Evolutionary conservation across 116 monocot species (phyloP).

Genomic region (Papilionanthe hybrid): DNA sequence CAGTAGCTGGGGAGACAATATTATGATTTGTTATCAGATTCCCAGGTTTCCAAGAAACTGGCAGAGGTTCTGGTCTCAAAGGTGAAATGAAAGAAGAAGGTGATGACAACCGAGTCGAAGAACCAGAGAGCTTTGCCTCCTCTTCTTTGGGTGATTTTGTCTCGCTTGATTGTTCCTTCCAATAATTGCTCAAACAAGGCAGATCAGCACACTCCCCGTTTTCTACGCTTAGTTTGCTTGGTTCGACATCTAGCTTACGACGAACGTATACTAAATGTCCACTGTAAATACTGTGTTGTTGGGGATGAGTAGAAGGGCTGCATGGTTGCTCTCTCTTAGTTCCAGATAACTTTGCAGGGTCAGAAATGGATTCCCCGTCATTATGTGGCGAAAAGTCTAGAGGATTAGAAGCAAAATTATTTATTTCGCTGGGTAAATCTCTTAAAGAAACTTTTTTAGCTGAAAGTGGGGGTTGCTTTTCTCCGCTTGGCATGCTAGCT

Average conservation of each 20-base stretch:
- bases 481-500: constrained; percentile 14
- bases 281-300: constrained; percentile 6
- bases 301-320: constrained; percentile 3
- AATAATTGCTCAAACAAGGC: constrained; percentile 2
- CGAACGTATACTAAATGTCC: constrained; percentile 30
- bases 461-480: constrained; percentile 18
- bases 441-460: constrained; percentile 10
- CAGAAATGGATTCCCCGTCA: background rate
- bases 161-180: constrained; percentile 5
- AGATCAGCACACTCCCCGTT: background rate
- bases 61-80: background rate
- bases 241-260: constrained; percentile 15
- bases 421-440: constrained; percentile 13
- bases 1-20: constrained; percentile 4
- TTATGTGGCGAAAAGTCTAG: constrained; percentile 7
- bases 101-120: background rate
- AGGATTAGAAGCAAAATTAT: constrained; percentile 10
- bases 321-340: constrained; percentile 19
- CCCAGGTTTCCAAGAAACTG: background rate
- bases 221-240: background rate
- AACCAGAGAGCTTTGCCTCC: background rate
- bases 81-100: constrained; percentile 8
- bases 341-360: background rate
- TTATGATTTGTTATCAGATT: constrained; percentile 9
- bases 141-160: background rate